Evolutionary conservation across 164 flowering plant species (phyloP), one percentile per base, ranked within the genome.

Genomic region (Pachysandra terminalis): DNA sequence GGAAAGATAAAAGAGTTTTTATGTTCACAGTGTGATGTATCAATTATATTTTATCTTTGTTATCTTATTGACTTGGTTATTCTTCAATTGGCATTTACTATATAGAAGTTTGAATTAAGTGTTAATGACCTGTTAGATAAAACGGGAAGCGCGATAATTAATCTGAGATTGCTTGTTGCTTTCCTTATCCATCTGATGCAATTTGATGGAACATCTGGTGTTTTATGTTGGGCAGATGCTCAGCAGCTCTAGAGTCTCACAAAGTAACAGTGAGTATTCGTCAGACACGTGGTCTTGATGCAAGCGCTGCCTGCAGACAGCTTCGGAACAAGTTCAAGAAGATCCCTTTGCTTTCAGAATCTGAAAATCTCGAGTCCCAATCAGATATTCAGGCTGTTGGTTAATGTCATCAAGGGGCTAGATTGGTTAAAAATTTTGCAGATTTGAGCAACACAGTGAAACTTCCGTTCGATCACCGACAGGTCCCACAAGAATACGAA

Each of bases 221-320:
- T 49, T 27, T 56, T 25, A 13, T 57, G 0, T 56, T 28, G 61
- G 32, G 66, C 81, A 95, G 99, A 80, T 92, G 24, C 73, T 70
- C 86, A 48, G 78, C 81, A 70, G 87, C 94, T 40, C 73, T 95
- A 19, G 98, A 95, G 68, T 83, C 96, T n/a, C 84, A 80, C 58
- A 90, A 86, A 75, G 71, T 95, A 67, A 90, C 99, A 13, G 84
- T 75, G 17, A 93, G 97, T 56, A 64, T 87, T 55, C 88, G 99
- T 14, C 96, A 89, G 74, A 93, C 99, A 41, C 86, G 99, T 27
- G 98, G 98, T 26, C 84, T 90, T 32, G 99, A 95, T 78, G 99
- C 97, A 26, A 87, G 86, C 81, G 98, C 99, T 24, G 98, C 99
- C 60, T 95, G 99, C 75, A 98, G 99, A 52, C 99, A 95, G 80